Evolutionary conservation across 148 eudicot genomes (phyloP).

Genomic region (Pouteria glomerata): DNA sequence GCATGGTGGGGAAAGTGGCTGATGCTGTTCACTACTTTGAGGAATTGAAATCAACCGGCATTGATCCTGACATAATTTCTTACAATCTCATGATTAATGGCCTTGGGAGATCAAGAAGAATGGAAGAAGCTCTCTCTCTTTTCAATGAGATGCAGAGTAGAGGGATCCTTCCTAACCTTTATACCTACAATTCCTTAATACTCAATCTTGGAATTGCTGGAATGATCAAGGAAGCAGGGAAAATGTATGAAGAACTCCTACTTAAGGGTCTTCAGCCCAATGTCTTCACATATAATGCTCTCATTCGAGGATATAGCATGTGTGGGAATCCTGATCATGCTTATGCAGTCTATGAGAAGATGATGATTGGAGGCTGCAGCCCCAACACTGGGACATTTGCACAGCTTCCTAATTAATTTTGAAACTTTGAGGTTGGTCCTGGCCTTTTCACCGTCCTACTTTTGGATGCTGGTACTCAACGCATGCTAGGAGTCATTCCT

Average conservation of each 20-base stretch:
- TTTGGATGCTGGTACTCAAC: neutral
- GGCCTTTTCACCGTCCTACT: neutral
- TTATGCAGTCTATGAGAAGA: slow-evolving; percentile 76
- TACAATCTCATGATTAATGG: slow-evolving; percentile 91
- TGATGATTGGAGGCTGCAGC: slow-evolving; percentile 91
- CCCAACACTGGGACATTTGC: slow-evolving; percentile 80
- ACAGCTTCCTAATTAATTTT: slow-evolving; percentile 76
- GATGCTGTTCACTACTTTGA: slow-evolving; percentile 71
- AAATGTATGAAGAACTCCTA: slow-evolving; percentile 64
- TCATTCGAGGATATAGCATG: slow-evolving; percentile 76
- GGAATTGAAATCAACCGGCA: slow-evolving; percentile 59
- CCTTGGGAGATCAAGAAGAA: slow-evolving; percentile 58
- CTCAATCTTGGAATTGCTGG: slow-evolving; percentile 73
- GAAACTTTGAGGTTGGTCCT: neutral
- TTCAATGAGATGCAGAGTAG: slow-evolving; percentile 57
- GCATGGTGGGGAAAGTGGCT: slow-evolving; percentile 52
- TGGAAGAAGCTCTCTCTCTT: slow-evolving; percentile 58
- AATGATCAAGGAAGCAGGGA: slow-evolving; percentile 64
- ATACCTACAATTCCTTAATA: slow-evolving; percentile 75
- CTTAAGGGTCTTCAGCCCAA: slow-evolving; percentile 69
- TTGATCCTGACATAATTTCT: slow-evolving; percentile 79
- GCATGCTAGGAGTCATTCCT: neutral
- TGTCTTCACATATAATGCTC: slow-evolving; percentile 85
- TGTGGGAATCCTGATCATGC: slow-evolving; percentile 76
- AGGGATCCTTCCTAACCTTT: slow-evolving; percentile 68